Percentiles rank a stretch among this genome's conserved stretches.
Conservation (phyloP, 2,329 filamentous ascomycete genomes). For the Ophiosphaerella herpotricha region DNA sequence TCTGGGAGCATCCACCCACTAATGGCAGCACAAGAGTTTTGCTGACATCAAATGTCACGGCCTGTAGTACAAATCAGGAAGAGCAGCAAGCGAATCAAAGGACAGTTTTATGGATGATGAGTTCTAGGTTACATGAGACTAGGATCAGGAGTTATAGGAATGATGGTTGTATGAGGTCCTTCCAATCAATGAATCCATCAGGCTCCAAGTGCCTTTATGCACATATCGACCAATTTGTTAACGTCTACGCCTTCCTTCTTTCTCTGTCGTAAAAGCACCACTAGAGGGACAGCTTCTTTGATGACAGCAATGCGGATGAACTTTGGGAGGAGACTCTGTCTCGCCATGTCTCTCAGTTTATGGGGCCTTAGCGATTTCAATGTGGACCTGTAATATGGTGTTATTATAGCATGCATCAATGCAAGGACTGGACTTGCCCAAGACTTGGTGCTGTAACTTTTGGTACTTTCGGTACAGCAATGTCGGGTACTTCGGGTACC, state of each 20-base stretch:
- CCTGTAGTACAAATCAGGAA: too few species aligned
- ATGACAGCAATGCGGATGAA: constrained; percentile 6
- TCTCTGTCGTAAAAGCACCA: constrained; percentile 23
- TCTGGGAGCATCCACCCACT: too few species aligned
- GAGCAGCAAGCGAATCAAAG: too few species aligned
- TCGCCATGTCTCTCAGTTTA: constrained; percentile 9
- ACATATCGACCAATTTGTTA: neutral
- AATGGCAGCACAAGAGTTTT: too few species aligned
- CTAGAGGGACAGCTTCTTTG: constrained; percentile 14
- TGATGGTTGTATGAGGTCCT: constrained; percentile 1
- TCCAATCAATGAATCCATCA: constrained; percentile 6
- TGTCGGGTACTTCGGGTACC: constrained; percentile 1
- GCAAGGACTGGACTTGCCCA: neutral
- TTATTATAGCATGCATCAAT: neutral
- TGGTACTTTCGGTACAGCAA: constrained; percentile 1
- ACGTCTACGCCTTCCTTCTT: constrained; percentile 31
- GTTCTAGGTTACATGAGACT: neutral
- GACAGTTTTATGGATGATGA: too few species aligned
- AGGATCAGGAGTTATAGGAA: neutral
- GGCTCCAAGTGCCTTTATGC: constrained; percentile 5
- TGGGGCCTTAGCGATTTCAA: constrained; percentile 2
- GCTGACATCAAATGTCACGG: too few species aligned
- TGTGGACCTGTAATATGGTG: neutral
- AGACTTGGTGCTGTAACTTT: neutral
- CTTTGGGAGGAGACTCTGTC: constrained; percentile 3